A percentile compares a stretch with the other conserved stretches of the same genome.
Conservation (phyloP, 208 protist species). For the Leishmania mexicana region DNA sequence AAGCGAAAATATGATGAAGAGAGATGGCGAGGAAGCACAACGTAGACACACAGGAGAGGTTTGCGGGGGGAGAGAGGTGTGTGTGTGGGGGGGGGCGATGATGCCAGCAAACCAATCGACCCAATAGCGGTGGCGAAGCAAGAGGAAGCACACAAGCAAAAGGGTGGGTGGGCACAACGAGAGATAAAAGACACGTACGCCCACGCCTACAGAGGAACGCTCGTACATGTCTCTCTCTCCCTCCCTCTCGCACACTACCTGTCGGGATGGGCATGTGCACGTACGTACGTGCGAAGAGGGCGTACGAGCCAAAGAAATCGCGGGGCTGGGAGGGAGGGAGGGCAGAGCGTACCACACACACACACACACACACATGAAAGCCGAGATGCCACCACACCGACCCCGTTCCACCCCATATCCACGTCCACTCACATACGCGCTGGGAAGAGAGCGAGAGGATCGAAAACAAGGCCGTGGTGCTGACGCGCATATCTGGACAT, state of each 20-base stretch:
- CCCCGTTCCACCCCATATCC: neutral
- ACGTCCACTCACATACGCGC: neutral
- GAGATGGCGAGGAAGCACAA: neutral
- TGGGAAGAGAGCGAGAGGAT: neutral
- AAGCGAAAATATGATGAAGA: neutral
- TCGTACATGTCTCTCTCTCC: neutral
- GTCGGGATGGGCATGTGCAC: neutral
- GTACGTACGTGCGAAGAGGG: too few species aligned
- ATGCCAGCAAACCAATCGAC: constrained; percentile 2
- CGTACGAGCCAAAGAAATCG: neutral
- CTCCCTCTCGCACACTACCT: neutral
- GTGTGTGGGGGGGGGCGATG: neutral
- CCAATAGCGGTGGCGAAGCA: neutral
- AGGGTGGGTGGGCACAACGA: neutral
- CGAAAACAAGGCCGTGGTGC: neutral
- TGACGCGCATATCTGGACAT: neutral
- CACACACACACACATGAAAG: neutral
- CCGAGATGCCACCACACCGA: neutral
- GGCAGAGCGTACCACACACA: neutral
- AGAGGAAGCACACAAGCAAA: neutral
- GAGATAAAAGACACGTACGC: neutral
- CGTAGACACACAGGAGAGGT: too few species aligned
- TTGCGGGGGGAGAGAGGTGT: neutral
- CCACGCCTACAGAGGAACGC: too few species aligned
- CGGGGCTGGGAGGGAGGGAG: neutral